Conservation (phyloP, 2,329 filamentous ascomycete species). For the Ascocoryne sarcoides region DNA sequence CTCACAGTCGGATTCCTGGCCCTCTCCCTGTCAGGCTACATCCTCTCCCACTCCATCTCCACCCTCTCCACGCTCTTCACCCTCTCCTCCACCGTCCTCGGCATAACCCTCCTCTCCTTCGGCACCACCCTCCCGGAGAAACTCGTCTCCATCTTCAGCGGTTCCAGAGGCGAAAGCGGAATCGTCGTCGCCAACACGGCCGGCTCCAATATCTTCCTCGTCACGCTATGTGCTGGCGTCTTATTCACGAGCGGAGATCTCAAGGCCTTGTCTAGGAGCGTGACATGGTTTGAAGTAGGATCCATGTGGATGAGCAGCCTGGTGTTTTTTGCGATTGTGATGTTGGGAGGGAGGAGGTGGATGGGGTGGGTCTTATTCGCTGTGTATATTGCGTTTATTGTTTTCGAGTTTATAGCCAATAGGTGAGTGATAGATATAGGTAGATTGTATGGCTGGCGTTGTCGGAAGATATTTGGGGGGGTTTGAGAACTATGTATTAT, state of each 20-base stretch:
- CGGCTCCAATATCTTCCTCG: constrained; percentile 46
- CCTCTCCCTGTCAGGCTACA: constrained; percentile 38
- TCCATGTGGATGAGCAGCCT: constrained; percentile 23
- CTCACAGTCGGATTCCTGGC: constrained; percentile 37
- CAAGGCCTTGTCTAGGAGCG: constrained; percentile 14
- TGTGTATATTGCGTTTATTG: constrained; percentile 27
- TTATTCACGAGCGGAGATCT: constrained; percentile 27
- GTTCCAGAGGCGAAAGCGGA: constrained; percentile 36
- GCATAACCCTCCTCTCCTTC: constrained; percentile 39
- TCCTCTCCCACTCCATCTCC: constrained; percentile 37
- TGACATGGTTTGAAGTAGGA: constrained; percentile 26
- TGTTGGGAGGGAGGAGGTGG: constrained; percentile 27
- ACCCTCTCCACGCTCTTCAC: constrained; percentile 33
- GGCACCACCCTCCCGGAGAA: constrained; percentile 47
- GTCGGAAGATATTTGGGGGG: no score
- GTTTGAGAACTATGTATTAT: no score
- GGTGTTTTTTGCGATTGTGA: constrained; percentile 26
- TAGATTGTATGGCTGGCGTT: no score
- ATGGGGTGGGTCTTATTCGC: constrained; percentile 27
- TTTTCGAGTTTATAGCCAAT: constrained; percentile 13
- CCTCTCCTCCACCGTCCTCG: constrained; percentile 38
- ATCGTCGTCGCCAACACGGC: constrained; percentile 44
- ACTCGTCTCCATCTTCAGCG: constrained; percentile 40
- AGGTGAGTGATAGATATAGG: constrained; percentile 3
- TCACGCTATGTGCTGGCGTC: constrained; percentile 41